phyloP scores from a whole-genome alignment of 2,329 filamentous ascomycete species.

The Alternaria conjuncta region DNA sequence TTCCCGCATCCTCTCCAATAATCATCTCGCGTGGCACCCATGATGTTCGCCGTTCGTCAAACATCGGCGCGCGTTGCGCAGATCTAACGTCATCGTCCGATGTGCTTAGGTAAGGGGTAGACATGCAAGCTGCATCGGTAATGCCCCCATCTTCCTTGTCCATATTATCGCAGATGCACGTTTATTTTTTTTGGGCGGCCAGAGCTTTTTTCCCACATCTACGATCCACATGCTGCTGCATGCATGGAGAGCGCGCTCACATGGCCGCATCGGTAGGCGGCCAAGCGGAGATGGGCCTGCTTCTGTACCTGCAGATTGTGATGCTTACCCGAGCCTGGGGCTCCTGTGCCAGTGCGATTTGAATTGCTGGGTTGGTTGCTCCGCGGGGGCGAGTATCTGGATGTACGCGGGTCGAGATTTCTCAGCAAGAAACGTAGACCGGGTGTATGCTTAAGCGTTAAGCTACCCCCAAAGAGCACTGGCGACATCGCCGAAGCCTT shows the following conservation, averaged over 20 bases:
- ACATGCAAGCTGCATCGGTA: neutral
- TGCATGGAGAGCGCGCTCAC: neutral
- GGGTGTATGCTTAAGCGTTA: slow-evolving; percentile 8
- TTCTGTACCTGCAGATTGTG: slow-evolving; percentile 12
- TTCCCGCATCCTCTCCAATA: neutral
- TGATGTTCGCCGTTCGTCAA: slow-evolving; percentile 2
- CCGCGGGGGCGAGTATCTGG: slow-evolving; percentile 14
- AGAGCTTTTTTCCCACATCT: neutral
- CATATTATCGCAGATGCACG: neutral
- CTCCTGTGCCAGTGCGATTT: neutral
- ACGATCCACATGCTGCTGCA: neutral
- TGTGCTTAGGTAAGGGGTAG: slow-evolving; percentile 3
- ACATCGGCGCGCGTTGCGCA: slow-evolving; percentile 2
- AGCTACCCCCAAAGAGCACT: slow-evolving; percentile 1
- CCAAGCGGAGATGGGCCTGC: slow-evolving; percentile 10
- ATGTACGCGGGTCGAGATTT: slow-evolving; percentile 1
- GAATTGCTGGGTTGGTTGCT: neutral
- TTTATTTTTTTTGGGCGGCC: neutral
- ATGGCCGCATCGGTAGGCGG: neutral
- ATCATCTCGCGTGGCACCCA: neutral
- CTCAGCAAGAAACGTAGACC: slow-evolving; percentile 12
- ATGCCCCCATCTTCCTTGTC: neutral
- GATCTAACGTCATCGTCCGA: slow-evolving; percentile 5
- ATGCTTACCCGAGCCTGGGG: neutral
- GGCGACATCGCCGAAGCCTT: slow-evolving; percentile 2